A percentile compares a stretch with the other conserved stretches of the same genome.
Evolutionary conservation across 306 rosid species (phyloP).

Genomic region (Prinsepia uniflora): DNA sequence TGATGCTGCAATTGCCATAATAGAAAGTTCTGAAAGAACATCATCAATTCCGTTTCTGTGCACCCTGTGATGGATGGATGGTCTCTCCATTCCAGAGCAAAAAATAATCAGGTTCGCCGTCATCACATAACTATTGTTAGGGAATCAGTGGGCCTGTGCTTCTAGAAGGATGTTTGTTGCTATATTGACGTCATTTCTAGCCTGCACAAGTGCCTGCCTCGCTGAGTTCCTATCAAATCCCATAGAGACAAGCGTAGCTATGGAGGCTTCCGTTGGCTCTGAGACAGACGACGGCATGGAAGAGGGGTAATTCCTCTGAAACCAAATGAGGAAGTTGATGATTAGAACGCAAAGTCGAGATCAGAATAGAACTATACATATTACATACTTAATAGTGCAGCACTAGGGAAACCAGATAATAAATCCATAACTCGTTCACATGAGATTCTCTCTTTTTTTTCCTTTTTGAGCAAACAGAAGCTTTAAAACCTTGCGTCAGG

Average conservation of each 20-base stretch:
- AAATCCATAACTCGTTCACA: not conserved
- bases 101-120: conserved; percentile 23
- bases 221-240: conserved; percentile 93
- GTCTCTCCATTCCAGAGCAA: conserved; percentile 18
- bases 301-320: conserved; percentile 70
- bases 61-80: conserved; percentile 22
- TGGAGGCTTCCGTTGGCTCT: conserved; percentile 76
- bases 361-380: not conserved
- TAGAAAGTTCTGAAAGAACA: conserved; percentile 21
- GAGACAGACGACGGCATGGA: conserved; percentile 46
- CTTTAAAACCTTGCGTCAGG: not conserved
- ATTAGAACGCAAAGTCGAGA: not conserved
- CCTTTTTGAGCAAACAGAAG: not conserved
- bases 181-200: conserved; percentile 78
- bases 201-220: conserved; percentile 89
- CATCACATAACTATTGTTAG: not conserved
- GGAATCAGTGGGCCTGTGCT: conserved; percentile 62
- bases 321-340: conserved; percentile 10
- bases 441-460: too few species aligned
- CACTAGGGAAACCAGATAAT: too few species aligned
- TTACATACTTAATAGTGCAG: not conserved
- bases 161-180: conserved; percentile 96
- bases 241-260: conserved; percentile 84
- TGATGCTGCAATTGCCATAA: conserved; percentile 29
- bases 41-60: conserved; percentile 35